Evolutionary conservation across 345 rosid species (phyloP), one percentile per base, ranked within the genome.

Genomic region (Pseudoturritis turrita): DNA sequence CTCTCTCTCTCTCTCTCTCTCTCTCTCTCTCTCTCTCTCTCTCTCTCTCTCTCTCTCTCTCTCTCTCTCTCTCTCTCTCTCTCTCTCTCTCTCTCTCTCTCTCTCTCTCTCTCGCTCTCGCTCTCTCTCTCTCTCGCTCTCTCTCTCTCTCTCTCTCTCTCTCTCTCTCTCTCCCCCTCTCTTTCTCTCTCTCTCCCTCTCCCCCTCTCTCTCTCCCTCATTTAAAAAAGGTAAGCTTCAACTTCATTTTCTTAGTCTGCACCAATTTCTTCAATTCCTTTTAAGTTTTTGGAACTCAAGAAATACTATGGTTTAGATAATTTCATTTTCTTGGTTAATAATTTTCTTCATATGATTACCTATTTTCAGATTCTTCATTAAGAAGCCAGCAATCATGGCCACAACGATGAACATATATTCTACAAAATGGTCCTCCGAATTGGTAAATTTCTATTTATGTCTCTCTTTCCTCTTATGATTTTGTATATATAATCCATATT

Each of bases 391-490:
- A 60, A 61, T 7, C 36, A 61, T 51, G 61, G 53, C 75, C 60
- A 61, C 50, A 28, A 61, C 43, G 22, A 71, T 51, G 75, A 71
- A 71, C 31, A 23, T 61, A 26, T 71, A n/a, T 7, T 37, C 75
- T 22, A 61, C 68, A 60, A 61, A 62, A 71, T 61, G 61, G 68
- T 39, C 52, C 33, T 39, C 68, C 17, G 75, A 50, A 62, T 18
- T 50, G 75, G 75, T 61, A 71, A 10, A 21, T 4, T 23, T 39
- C 39, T 6, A 6, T 29, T 5, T 37, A 47, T 39, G 25, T 22
- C 22, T 33, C 14, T 31, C 3, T 22, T 47, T 35, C 15, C 28
- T 44, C 55, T 33, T 36, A 57, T 21, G 25, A 33, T 44, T 13
- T 68, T 58, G 26, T 36, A 23, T 15, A 43, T 43, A 33, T 53